Percentiles rank a stretch among this genome's conserved stretches.
Evolutionary conservation across 768 basidiomycete species (phyloP).

Genomic region (Psilocybe subaeruginosa): DNA sequence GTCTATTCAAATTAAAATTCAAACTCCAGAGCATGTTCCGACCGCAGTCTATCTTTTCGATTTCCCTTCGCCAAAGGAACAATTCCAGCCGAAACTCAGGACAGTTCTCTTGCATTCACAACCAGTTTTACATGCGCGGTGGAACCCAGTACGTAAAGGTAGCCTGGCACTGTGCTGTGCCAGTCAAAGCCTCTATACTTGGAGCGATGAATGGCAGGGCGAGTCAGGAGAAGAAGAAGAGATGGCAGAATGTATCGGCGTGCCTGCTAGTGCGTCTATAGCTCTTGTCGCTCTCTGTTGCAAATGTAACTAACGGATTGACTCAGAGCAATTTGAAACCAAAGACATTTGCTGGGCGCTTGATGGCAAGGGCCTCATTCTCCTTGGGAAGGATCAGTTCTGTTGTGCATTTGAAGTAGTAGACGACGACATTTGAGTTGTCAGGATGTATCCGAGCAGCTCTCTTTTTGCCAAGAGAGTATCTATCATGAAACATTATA

Average conservation of each 20-base stretch:
- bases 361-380: slow-evolving; percentile 79
- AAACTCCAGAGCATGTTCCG: slow-evolving; percentile 59
- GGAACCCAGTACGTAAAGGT: slow-evolving; percentile 87
- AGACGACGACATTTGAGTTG: slow-evolving; percentile 38
- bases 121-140: slow-evolving; percentile 66
- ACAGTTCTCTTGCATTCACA: slow-evolving; percentile 68
- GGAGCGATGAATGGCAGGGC: slow-evolving; percentile 83
- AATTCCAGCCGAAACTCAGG: slow-evolving; percentile 62
- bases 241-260: slow-evolving; percentile 88
- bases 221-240: slow-evolving; percentile 64
- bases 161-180: slow-evolving; percentile 71
- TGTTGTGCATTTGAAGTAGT: slow-evolving; percentile 84
- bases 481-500: neutral
- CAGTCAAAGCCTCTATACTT: slow-evolving; percentile 67
- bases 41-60: slow-evolving; percentile 69
- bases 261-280: slow-evolving; percentile 75
- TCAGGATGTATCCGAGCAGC: no score
- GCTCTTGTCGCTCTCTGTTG: neutral
- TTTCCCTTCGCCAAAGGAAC: slow-evolving; percentile 64
- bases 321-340: slow-evolving; percentile 68
- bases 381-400: slow-evolving; percentile 79
- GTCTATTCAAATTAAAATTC: slow-evolving; percentile 12
- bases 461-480: neutral
- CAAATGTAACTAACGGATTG: neutral
- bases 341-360: slow-evolving; percentile 79